Evolutionary conservation across 176 grass and related monocot genomes (phyloP), one percentile per base, ranked within the genome.

Genomic region (Oryza officinalis): DNA sequence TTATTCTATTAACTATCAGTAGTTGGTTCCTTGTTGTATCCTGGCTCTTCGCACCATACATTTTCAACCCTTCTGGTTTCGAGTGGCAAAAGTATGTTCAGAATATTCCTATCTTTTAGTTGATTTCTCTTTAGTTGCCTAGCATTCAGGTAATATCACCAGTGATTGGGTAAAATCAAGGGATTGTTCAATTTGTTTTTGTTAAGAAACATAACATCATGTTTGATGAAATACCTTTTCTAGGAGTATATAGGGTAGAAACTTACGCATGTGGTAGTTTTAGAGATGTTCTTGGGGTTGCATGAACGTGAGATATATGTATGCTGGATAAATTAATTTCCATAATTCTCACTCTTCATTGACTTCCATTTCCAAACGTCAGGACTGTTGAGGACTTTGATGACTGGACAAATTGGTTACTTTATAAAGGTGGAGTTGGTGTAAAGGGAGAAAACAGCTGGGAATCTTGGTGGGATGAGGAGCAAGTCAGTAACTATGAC

Each of bases 31-130:
- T 98, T 64, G 96, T 98, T 44, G 52, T 98, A 32, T 98, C 96
- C 31, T 98, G 96, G 96, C 89, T 98, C 65, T 98, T 95, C 18
- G 96, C 96, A 6, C 96, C 93, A 27, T 98, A 98, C 87, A 93
- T 98, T 88, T 98, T 98, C 89, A 98, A 98, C 52, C 96, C 96
- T 74, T 98, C 96, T 89, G 96, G 96, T 77, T 98, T 98, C 54
- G 96, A 98, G 72, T 98, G 96, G 96, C 96, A 98, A 75, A 98
- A 98, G 96, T 98, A 93, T 79, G 89, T 94, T 75, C 38, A 67
- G 1, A 69, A 0, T 18, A 78, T 68, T 77, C 64, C 27, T 61
- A 49, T 71, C 14, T 67, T 79, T 63, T 26, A 80, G 10, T 20
- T 70, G 1, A 35, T 35, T 35, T 20, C 26, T 0, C 12, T 60